Evolutionary conservation across 495 filamentous ascomycete species (phyloP), one percentile per base, ranked within the genome.

Genomic region (Penicillium malachiteum): DNA sequence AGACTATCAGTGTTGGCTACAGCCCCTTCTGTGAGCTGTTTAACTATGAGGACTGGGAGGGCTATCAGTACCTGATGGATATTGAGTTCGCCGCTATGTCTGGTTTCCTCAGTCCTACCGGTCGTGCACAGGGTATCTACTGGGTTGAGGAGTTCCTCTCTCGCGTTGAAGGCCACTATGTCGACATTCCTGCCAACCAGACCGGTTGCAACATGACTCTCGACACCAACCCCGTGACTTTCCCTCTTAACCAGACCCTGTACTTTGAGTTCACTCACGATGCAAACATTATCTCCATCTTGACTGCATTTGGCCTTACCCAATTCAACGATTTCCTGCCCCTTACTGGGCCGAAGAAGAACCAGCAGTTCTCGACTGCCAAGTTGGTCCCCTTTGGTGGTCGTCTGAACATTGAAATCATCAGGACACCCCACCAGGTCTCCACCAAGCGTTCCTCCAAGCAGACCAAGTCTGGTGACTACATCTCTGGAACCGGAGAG

Each of bases 391-490:
- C 84, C 0, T 88, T 87, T 57, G 84, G 71, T 5, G 83, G 78
- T 5, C 70, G 84, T 2, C 67, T 87, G 1, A 83, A 86, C 63
- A 86, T 87, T 45, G 85, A 88, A 57, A 71, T 88, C 40, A 84
- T 87, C 61, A 66, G 70, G 5, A 74, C 84, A 3, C 84, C 84
- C 0, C 69, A 74, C 13, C 78, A 81, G 12, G 66, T 87, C 3
- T 54, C 62, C 13, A 66, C 74, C 0, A 63, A 75, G 40, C 70
- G 84, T 18, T 63, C 64, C n/a, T 62, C 55, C 0, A 52, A 50
- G 12, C 33, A 57, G 13, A 46, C 35, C 13, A 54, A 57, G 49
- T 30, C 42, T 3, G 11, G 38, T 0, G 55, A 59, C 4, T 68
- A 65, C 40, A 34, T 62, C n/a, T 3, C 44, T 3, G 52, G 57